Percentiles rank a stretch among this genome's conserved stretches.
phyloP scores from a whole-genome alignment of 257 asterid genomes.

The Forsythia suspensa region DNA sequence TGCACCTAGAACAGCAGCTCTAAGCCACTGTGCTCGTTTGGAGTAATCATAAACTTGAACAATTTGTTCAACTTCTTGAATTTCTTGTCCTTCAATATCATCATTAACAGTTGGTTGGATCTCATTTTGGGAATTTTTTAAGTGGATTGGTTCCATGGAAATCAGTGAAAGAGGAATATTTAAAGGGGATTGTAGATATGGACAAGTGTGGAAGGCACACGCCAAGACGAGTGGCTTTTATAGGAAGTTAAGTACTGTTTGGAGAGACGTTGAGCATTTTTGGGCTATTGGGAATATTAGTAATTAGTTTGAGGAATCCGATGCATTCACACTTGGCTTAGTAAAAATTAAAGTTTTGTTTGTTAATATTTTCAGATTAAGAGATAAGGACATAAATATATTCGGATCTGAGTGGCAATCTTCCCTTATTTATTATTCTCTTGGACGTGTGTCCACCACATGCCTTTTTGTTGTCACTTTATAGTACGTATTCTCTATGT shows the following conservation, averaged over 20 bases:
- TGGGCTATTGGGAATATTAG: background rate
- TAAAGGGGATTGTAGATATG: background rate
- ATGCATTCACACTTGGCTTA: constrained; percentile 36
- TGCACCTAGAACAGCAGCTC: constrained; percentile 75
- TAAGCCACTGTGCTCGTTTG: constrained; percentile 65
- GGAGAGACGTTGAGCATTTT: background rate
- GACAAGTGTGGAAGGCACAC: constrained; percentile 58
- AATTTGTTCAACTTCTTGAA: constrained; percentile 9
- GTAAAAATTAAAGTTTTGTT: background rate
- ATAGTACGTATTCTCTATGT: too few relatives aligned
- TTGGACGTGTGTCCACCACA: background rate
- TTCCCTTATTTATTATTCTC: background rate
- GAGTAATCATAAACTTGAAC: constrained; percentile 45
- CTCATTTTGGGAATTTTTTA: constrained; percentile 13
- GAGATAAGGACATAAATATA: background rate
- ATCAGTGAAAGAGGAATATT: too few relatives aligned
- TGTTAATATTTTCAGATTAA: background rate
- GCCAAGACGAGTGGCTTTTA: constrained; percentile 34
- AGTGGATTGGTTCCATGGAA: constrained; percentile 27
- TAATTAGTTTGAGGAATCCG: constrained; percentile 21
- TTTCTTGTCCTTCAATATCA: constrained; percentile 39
- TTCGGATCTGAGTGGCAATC: background rate
- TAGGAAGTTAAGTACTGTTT: constrained; percentile 7
- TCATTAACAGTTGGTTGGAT: constrained; percentile 10
- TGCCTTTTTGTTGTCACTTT: background rate